A percentile compares a stretch with the other conserved stretches of the same genome.
Conservation (phyloP, 2,329 filamentous ascomycete species). For the Aspergillus ibericus region DNA sequence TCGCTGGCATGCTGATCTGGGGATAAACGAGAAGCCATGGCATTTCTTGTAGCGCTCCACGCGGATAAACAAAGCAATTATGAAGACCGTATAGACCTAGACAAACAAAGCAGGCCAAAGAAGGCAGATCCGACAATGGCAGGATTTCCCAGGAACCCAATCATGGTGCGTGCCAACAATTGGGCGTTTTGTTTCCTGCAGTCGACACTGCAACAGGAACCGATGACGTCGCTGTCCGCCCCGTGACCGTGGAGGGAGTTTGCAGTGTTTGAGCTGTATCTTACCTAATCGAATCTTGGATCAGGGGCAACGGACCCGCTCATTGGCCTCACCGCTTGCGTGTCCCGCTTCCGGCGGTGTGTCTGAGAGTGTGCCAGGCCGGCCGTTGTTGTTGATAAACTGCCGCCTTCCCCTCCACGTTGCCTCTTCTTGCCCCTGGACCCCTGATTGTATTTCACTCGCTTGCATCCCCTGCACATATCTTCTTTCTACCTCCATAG, state of each 20-base stretch:
- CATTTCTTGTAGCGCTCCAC: slow-evolving; percentile 10
- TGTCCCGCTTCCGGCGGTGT: slow-evolving; percentile 32
- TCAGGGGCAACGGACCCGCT: slow-evolving; percentile 17
- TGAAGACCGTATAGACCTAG: slow-evolving; percentile 6
- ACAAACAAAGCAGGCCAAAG: background rate
- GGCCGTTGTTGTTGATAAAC: slow-evolving; percentile 20
- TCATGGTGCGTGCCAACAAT: background rate
- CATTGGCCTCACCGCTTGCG: slow-evolving; percentile 29
- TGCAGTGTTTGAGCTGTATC: slow-evolving; percentile 25
- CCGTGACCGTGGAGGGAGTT: slow-evolving; percentile 20
- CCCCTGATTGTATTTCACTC: slow-evolving; percentile 3
- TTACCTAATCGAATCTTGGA: background rate
- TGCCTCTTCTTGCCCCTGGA: slow-evolving; percentile 1
- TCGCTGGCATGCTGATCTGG: slow-evolving; percentile 22
- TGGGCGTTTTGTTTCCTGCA: background rate
- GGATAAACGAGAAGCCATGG: slow-evolving; percentile 28
- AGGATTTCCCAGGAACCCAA: slow-evolving; percentile 3
- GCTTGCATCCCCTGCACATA: slow-evolving; percentile 6
- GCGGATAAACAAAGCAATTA: background rate
- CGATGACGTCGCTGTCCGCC: slow-evolving; percentile 33
- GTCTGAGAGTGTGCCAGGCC: slow-evolving; percentile 19
- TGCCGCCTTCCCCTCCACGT: slow-evolving; percentile 10
- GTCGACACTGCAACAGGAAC: slow-evolving; percentile 8
- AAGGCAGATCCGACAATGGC: background rate
- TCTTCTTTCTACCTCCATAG: slow-evolving; percentile 4